A percentile compares a stretch with the other conserved stretches of the same genome.
Evolutionary conservation across 2,329 filamentous ascomycete genomes (phyloP).

Genomic region (Ophiognomonia clavigignenti-juglandacearum): DNA sequence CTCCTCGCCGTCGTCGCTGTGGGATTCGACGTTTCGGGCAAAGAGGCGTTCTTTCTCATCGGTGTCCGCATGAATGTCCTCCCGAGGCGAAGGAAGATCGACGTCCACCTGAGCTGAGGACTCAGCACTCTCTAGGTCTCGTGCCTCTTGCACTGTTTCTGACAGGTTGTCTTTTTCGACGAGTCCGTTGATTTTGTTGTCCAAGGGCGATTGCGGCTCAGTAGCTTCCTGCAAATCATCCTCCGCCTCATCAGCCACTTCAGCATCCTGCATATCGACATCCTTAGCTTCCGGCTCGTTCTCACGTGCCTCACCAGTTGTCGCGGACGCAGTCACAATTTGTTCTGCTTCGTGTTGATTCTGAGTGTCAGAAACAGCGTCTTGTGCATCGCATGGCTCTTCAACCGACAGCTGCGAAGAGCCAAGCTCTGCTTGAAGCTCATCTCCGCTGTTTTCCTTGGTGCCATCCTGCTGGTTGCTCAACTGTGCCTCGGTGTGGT

Average conservation of each 20-base stretch:
- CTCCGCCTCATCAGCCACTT: neutral
- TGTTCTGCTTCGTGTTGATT: too few relatives aligned
- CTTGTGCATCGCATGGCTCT: too few relatives aligned
- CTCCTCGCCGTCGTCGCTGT: conserved; percentile 4
- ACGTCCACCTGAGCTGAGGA: neutral
- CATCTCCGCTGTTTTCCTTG: neutral
- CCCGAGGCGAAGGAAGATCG: neutral
- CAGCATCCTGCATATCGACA: neutral
- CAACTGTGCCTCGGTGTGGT: conserved; percentile 3
- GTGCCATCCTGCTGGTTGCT: neutral
- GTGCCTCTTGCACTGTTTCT: neutral
- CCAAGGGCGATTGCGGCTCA: neutral
- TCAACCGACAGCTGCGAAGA: neutral
- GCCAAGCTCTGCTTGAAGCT: neutral
- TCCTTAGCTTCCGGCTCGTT: neutral
- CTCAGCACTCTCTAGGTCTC: neutral
- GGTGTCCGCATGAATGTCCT: too few relatives aligned
- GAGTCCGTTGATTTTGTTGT: neutral
- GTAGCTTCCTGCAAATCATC: conserved; percentile 1
- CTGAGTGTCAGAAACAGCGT: too few relatives aligned
- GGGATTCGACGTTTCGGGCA: neutral
- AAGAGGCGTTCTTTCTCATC: neutral
- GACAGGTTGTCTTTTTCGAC: neutral
- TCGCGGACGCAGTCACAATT: too few relatives aligned
- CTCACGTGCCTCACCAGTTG: neutral